Evolutionary conservation across 768 basidiomycete species (phyloP).

Genomic region (Termitomyces sp.): DNA sequence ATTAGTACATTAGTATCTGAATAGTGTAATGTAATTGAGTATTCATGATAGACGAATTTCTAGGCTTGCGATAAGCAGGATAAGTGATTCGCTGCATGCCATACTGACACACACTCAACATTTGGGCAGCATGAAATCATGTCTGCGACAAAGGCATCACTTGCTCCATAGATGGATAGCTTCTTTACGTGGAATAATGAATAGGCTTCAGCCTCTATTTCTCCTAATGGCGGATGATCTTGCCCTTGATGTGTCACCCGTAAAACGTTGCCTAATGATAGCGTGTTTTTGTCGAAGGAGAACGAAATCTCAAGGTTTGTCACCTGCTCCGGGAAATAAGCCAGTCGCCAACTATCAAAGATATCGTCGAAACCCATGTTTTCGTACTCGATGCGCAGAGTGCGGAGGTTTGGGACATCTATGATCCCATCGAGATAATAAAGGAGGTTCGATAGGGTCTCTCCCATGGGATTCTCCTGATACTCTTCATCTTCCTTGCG

Average conservation of each 20-base stretch:
- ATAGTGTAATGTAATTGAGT: no score
- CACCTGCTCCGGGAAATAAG: conserved; percentile 16
- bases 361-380: conserved; percentile 17
- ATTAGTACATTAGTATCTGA: background rate
- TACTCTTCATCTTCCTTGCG: background rate
- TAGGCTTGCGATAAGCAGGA: background rate
- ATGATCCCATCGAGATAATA: conserved; percentile 14
- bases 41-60: background rate
- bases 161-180: conserved; percentile 2
- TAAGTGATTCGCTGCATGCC: background rate
- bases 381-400: conserved; percentile 16
- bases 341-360: conserved; percentile 16
- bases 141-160: conserved; percentile 4
- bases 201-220: background rate
- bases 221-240: background rate
- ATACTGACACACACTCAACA: background rate
- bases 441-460: conserved; percentile 16
- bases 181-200: conserved; percentile 1
- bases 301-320: conserved; percentile 16
- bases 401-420: conserved; percentile 17
- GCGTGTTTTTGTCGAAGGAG: conserved; percentile 2
- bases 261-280: background rate
- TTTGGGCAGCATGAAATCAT: conserved; percentile 7
- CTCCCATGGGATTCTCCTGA: conserved; percentile 11
- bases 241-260: background rate